phyloP scores from a whole-genome alignment of 1,284 basidiomycete species.

The Stygiomarasmius scandens region DNA sequence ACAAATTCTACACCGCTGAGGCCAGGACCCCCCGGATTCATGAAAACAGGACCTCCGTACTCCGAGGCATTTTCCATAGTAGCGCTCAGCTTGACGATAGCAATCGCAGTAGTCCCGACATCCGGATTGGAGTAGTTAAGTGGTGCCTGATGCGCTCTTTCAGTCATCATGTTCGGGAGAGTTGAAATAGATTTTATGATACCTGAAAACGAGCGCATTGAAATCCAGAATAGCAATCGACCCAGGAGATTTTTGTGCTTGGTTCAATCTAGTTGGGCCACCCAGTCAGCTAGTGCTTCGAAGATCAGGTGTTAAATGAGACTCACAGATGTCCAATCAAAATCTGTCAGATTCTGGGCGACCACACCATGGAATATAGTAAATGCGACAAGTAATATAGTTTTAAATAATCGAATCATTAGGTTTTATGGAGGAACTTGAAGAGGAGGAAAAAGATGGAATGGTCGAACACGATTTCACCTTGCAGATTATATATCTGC shows the following conservation, averaged over 20 bases:
- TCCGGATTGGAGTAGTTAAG: slow-evolving; percentile 36
- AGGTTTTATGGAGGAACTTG: too few relatives aligned
- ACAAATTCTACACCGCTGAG: slow-evolving; percentile 44
- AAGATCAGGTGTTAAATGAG: too few relatives aligned
- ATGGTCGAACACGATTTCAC: too few relatives aligned
- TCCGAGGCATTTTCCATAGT: slow-evolving; percentile 25
- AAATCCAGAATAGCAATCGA: background rate
- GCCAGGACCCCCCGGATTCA: slow-evolving; percentile 59
- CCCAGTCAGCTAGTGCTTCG: too few relatives aligned
- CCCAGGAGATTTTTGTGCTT: background rate
- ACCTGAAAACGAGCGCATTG: background rate
- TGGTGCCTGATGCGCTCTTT: slow-evolving; percentile 33
- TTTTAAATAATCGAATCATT: too few relatives aligned
- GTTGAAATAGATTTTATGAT: background rate
- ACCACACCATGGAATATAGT: too few relatives aligned
- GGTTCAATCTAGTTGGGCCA: background rate
- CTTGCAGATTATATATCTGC: too few relatives aligned
- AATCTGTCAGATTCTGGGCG: too few relatives aligned
- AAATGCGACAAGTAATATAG: too few relatives aligned
- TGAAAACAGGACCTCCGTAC: slow-evolving; percentile 47
- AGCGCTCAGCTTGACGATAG: slow-evolving; percentile 35
- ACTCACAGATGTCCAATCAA: too few relatives aligned
- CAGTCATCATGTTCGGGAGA: background rate
- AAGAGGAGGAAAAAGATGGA: too few relatives aligned
- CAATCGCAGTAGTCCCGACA: slow-evolving; percentile 35